Evolutionary conservation across 805 yeast species (phyloP), one percentile per base, ranked within the genome.

Genomic region (Yarrowia sp.): DNA sequence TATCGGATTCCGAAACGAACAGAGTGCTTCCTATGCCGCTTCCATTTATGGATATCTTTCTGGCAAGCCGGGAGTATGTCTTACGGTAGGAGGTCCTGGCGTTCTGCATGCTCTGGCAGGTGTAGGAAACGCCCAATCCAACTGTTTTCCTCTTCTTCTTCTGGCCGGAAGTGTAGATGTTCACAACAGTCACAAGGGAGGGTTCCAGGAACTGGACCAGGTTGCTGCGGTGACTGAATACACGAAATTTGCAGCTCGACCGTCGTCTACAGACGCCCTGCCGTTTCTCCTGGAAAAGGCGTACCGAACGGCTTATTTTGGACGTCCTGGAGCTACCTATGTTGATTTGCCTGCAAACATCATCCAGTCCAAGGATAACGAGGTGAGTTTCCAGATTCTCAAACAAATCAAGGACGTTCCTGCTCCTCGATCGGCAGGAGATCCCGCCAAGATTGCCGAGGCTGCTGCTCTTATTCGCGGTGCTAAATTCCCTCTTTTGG

Each of bases 31-130:
- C 0, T 86, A 87, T 69, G 92, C 92, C 2, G 92, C 92, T 1
- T 83, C 89, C 1, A 81, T 83, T 0, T 86, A 87, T 71, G 91
- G 91, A 0, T 87, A 83, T 68, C 71, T 87, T 46, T 85, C 88
- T 4, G 83, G 84, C 0, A 75, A 73, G 66, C 92, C 92, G 0
- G 91, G 89, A 19, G 88, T 87, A 0, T 72, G 85, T 17, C 76
- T 87, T 2, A 88, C 86, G 0, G 92, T 88, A 4, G 92, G 92
- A 33, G 92, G 92, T 0, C 91, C 92, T 0, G 92, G 92, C 4
- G 76, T 87, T 3, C 79, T 87, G 9, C 90, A 87, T 67, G 86
- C 89, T 0, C 69, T 85, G 48, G 83, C 91, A 0, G 92, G 92
- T 12, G 66, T 85, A 1, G 85, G 83, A 70, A 87, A 87, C 69